Conservation (phyloP, 2,329 filamentous ascomycete species). For the Alternaria brassicicola region DNA sequence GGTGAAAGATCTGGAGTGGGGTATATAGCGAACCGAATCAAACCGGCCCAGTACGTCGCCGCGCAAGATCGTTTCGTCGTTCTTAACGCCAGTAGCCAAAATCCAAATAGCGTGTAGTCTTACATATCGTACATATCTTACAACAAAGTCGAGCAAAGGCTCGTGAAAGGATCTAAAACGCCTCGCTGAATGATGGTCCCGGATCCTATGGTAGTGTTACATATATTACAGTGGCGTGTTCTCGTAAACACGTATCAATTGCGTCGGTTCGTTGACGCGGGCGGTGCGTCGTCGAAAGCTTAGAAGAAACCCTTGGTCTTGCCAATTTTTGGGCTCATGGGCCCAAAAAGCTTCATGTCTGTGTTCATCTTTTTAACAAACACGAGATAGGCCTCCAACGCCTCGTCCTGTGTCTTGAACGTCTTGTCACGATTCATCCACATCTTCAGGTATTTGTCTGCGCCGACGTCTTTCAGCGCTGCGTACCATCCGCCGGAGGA, state of each 20-base stretch:
- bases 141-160: not conserved
- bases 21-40: slow-evolving; percentile 12
- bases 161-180: not conserved
- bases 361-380: slow-evolving; percentile 34
- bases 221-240: slow-evolving; percentile 9
- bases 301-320: slow-evolving; percentile 16
- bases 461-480: slow-evolving; percentile 31
- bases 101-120: not conserved
- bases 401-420: slow-evolving; percentile 27
- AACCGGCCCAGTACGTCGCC: slow-evolving; percentile 1
- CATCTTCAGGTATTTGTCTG: slow-evolving; percentile 40
- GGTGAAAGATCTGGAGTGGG: slow-evolving; percentile 11
- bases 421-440: slow-evolving; percentile 40
- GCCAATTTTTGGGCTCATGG: slow-evolving; percentile 18
- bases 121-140: slow-evolving; percentile 8
- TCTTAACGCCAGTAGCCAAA: not conserved
- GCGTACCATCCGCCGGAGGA: slow-evolving; percentile 34
- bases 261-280: not conserved
- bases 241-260: slow-evolving; percentile 1
- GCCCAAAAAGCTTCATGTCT: slow-evolving; percentile 30
- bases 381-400: slow-evolving; percentile 33
- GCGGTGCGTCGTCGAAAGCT: not conserved
- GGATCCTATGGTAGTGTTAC: slow-evolving; percentile 2
- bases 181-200: not conserved
- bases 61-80: slow-evolving; percentile 2